A percentile compares a stretch with the other conserved stretches of the same genome.
phyloP scores from a whole-genome alignment of 139 green algal genomes.

The Ostreobium quekettii region DNA sequence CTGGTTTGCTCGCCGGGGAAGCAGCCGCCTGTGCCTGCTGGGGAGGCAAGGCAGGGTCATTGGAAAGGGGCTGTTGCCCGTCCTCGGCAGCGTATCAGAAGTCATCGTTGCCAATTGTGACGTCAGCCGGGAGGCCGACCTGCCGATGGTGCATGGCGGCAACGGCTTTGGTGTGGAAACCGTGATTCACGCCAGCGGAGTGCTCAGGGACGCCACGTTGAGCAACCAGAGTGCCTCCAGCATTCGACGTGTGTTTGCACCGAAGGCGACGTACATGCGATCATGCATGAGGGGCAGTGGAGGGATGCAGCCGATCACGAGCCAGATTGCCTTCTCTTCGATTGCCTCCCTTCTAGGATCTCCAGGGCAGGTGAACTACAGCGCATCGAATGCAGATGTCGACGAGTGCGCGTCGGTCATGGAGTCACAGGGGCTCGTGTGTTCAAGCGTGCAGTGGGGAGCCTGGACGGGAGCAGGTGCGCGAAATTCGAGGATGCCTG shows the following conservation, averaged over 20 bases:
- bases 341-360: conserved; percentile 55
- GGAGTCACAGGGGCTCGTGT: conserved; percentile 22
- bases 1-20: no score
- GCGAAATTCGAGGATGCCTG: background rate
- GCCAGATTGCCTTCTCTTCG: conserved; percentile 52
- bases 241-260: conserved; percentile 33
- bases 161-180: conserved; percentile 20
- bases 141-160: no score
- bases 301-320: conserved; percentile 16
- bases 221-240: conserved; percentile 33
- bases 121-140: no score
- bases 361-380: conserved; percentile 47
- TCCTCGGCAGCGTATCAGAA: no score
- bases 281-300: background rate
- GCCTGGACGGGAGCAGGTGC: conserved; percentile 61
- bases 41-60: no score
- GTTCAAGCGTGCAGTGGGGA: conserved; percentile 63
- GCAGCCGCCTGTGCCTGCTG: no score
- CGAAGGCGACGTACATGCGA: conserved; percentile 37
- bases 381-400: conserved; percentile 43
- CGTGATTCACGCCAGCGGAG: conserved; percentile 49
- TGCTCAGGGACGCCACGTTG: conserved; percentile 48
- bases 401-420: conserved; percentile 28
- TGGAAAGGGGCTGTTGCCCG: no score
- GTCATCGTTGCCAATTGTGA: no score